A percentile compares a stretch with the other conserved stretches of the same genome.
Evolutionary conservation across 495 filamentous ascomycete genomes (phyloP).

Genomic region (Penicillium odoratum): DNA sequence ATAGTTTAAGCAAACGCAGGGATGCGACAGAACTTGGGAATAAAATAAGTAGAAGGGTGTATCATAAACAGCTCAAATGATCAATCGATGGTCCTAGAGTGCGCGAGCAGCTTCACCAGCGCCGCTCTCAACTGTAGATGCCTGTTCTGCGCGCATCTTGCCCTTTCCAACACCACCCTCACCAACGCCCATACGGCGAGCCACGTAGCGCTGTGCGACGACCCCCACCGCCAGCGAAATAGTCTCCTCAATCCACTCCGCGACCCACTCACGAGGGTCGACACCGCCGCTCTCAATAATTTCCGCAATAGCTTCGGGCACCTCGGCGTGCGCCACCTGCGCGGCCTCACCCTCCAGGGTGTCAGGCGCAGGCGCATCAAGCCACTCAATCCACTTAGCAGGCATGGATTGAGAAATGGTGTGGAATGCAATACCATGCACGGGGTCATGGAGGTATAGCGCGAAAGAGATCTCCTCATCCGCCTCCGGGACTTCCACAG

Average conservation of each 20-base stretch:
- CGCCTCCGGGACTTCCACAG: constrained; percentile 49
- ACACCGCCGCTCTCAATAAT: constrained; percentile 88
- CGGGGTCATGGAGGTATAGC: constrained; percentile 88
- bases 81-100: constrained; percentile 29
- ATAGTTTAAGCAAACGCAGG: not conserved
- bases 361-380: constrained; percentile 71
- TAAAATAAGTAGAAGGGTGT: constrained; percentile 17
- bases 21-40: not conserved
- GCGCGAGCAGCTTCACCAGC: constrained; percentile 84
- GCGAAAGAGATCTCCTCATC: constrained; percentile 76
- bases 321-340: constrained; percentile 39
- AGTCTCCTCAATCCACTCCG: constrained; percentile 94
- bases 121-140: constrained; percentile 66
- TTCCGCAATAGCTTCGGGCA: constrained; percentile 83
- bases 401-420: constrained; percentile 84
- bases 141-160: constrained; percentile 75
- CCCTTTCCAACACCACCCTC: constrained; percentile 69
- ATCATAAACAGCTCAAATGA: constrained; percentile 21
- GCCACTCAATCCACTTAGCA: constrained; percentile 83
- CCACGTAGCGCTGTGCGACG: constrained; percentile 95
- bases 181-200: constrained; percentile 91
- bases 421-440: constrained; percentile 86
- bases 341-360: constrained; percentile 34
- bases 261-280: constrained; percentile 94
- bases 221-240: constrained; percentile 78